phyloP scores from a whole-genome alignment of 345 rosid genomes.

The Syzygium oleosum region DNA sequence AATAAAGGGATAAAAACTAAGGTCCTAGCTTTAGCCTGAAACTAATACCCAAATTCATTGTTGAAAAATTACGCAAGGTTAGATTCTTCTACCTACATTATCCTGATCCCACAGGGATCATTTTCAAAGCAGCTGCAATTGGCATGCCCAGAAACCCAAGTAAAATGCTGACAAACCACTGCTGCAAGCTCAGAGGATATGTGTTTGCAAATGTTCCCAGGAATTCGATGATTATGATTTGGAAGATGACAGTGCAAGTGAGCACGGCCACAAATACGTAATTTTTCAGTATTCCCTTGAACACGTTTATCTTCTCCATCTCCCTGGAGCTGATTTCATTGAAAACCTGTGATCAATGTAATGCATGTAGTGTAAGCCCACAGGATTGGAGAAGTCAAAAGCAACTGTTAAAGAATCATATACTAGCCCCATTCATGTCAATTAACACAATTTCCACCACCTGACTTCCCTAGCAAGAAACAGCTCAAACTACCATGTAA shows the following conservation, averaged over 20 bases:
- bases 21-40: neutral
- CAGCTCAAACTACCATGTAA: neutral
- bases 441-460: neutral
- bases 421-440: neutral
- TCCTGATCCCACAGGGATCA: conserved; percentile 52
- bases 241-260: conserved; percentile 49
- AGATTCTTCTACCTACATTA: conserved; percentile 3
- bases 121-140: conserved; percentile 69
- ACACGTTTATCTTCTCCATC: conserved; percentile 65
- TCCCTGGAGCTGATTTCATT: conserved; percentile 81
- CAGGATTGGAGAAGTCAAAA: neutral
- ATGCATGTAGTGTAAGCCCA: neutral
- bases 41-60: neutral
- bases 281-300: conserved; percentile 58
- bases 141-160: conserved; percentile 98
- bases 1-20: neutral
- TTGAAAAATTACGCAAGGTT: neutral
- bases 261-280: conserved; percentile 55
- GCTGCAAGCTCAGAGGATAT: conserved; percentile 51
- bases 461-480: neutral
- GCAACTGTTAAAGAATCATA: neutral
- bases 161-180: conserved; percentile 64
- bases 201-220: conserved; percentile 72
- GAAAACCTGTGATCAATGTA: conserved; percentile 24
- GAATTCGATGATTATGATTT: conserved; percentile 56